phyloP scores from a whole-genome alignment of 192 early-diverging fungal species.

The Hyaloraphidium curvatum region DNA sequence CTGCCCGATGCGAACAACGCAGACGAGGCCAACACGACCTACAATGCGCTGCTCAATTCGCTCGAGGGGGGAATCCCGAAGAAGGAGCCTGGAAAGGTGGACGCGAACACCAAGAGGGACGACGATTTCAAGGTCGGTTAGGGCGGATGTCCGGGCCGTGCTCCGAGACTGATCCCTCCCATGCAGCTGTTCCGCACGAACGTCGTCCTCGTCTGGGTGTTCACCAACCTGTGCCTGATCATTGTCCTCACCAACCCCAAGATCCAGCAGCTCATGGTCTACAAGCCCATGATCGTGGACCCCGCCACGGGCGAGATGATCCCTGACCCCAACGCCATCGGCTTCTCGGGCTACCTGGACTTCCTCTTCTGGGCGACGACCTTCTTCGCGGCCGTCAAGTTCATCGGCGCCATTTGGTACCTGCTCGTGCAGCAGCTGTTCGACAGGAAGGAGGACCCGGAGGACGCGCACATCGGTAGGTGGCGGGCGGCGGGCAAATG shows the following conservation, averaged over 20 bases:
- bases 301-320: too few relatives aligned
- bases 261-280: too few relatives aligned
- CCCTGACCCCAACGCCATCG: too few relatives aligned
- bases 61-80: conserved; percentile 16
- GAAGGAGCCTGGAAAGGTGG: conserved; percentile 39
- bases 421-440: neutral
- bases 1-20: conserved; percentile 39
- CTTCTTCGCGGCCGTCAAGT: neutral
- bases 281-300: too few relatives aligned
- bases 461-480: neutral
- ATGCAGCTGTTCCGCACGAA: conserved; percentile 73
- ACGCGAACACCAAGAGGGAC: conserved; percentile 60
- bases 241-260: conserved; percentile 37
- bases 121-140: too few relatives aligned
- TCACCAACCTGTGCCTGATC: conserved; percentile 56
- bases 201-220: conserved; percentile 69
- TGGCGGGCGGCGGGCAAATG: too few relatives aligned
- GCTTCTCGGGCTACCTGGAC: too few relatives aligned
- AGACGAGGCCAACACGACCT: conserved; percentile 62
- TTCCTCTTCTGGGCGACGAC: conserved; percentile 3
- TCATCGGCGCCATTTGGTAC: conserved; percentile 1
- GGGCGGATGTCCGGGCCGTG: neutral
- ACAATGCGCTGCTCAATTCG: conserved; percentile 37
- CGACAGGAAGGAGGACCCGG: conserved; percentile 1
- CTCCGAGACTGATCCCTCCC: neutral